Evolutionary conservation across 2,329 filamentous ascomycete species (phyloP).

Genomic region (Sporothrix pseudoabietina): DNA sequence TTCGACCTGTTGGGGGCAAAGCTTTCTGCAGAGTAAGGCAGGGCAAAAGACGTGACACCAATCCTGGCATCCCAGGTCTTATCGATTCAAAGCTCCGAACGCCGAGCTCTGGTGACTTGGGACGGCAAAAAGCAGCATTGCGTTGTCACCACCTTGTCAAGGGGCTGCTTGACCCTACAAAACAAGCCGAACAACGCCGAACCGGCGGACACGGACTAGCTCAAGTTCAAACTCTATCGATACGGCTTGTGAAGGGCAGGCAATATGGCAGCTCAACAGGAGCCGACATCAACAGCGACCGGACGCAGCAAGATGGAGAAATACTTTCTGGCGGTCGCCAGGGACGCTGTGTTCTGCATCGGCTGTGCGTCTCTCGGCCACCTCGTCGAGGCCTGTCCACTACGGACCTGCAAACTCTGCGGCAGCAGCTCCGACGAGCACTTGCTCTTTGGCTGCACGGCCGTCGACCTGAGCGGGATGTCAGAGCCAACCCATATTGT

Average conservation of each 20-base stretch:
- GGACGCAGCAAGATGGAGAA: slow-evolving; percentile 43
- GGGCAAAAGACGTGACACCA: background rate
- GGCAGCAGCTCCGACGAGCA: slow-evolving; percentile 46
- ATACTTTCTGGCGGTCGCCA: slow-evolving; percentile 56
- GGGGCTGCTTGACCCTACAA: background rate
- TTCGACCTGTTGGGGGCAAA: background rate
- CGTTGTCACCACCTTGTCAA: background rate
- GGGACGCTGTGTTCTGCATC: slow-evolving; percentile 52
- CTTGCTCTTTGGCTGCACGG: slow-evolving; percentile 51
- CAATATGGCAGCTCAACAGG: background rate
- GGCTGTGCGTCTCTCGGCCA: slow-evolving; percentile 56
- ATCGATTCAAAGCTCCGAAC: background rate
- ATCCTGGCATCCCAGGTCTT: background rate
- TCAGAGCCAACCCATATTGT: background rate
- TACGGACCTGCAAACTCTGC: slow-evolving; percentile 54
- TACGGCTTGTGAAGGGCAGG: background rate
- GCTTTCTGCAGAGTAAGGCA: no score
- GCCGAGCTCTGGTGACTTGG: background rate
- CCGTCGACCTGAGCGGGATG: background rate
- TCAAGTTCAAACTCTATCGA: background rate
- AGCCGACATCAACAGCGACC: no score
- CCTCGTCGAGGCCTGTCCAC: slow-evolving; percentile 48
- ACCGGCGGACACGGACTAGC: background rate
- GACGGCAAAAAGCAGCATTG: background rate
- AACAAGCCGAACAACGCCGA: background rate